Evolutionary conservation across 371 early-diverging fungal genomes (phyloP).

Genomic region (Blyttiomyces sp.): DNA sequence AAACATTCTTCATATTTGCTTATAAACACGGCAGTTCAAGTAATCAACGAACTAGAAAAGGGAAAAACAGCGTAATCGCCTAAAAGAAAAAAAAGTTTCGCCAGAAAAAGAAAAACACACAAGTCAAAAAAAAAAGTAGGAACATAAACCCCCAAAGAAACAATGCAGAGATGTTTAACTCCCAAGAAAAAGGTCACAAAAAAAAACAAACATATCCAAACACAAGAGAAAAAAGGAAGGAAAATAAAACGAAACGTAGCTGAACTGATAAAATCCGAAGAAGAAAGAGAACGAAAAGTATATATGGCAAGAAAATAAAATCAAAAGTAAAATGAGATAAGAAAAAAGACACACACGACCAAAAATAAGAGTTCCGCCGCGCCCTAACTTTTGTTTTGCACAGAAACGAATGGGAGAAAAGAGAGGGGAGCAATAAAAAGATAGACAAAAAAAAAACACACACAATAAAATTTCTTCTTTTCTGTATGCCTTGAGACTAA

Average conservation of each 20-base stretch:
- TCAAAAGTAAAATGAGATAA: neutral
- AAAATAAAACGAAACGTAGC: neutral
- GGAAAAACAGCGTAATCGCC: too few relatives aligned
- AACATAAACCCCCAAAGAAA: neutral
- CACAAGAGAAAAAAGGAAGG: neutral
- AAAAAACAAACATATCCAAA: neutral
- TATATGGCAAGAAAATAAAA: neutral
- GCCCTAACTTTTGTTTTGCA: too few relatives aligned
- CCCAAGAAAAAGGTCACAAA: neutral
- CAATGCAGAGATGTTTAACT: neutral
- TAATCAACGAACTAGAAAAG: too few relatives aligned
- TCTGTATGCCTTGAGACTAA: neutral
- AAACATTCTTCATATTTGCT: too few relatives aligned
- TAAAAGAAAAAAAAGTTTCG: neutral
- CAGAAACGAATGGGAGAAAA: too few relatives aligned
- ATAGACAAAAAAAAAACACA: neutral
- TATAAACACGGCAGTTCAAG: too few relatives aligned
- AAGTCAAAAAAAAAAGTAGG: neutral
- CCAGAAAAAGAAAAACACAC: neutral
- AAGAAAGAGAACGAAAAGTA: neutral
- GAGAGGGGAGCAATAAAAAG: neutral
- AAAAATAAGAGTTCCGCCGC: neutral
- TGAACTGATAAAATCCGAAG: neutral
- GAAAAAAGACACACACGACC: neutral
- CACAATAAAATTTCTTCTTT: neutral